Conservation (phyloP, 1,284 basidiomycete species). For the Austroboletus novae-zelandiae region DNA sequence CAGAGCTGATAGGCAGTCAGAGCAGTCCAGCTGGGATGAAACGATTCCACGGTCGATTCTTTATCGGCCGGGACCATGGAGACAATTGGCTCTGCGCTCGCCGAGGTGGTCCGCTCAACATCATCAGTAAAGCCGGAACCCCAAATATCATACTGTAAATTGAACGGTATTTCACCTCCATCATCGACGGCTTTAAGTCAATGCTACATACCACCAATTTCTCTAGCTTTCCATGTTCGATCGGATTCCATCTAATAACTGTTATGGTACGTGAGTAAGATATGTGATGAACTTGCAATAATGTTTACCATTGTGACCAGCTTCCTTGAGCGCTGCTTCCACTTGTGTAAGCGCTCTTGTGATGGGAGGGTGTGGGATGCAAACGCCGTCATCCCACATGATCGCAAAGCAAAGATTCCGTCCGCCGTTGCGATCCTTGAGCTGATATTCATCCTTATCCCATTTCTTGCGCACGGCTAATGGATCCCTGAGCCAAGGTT, state of each 20-base stretch:
- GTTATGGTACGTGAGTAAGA: constrained; percentile 3
- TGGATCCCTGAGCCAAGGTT: constrained; percentile 73
- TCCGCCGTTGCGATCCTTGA: constrained; percentile 58
- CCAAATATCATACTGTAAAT: constrained; percentile 39
- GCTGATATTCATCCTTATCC: constrained; percentile 57
- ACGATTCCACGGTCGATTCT: constrained; percentile 18
- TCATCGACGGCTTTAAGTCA: background rate
- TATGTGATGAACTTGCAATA: background rate
- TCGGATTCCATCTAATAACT: constrained; percentile 43
- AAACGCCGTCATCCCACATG: constrained; percentile 60
- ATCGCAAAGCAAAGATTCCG: constrained; percentile 59
- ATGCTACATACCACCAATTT: constrained; percentile 33
- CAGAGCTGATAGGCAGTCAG: constrained; percentile 51
- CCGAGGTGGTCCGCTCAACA: constrained; percentile 36
- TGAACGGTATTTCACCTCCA: background rate
- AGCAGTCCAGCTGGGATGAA: constrained; percentile 19
- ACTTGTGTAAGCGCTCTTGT: constrained; percentile 58
- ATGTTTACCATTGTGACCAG: constrained; percentile 65
- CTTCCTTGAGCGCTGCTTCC: constrained; percentile 55
- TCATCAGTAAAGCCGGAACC: constrained; percentile 45
- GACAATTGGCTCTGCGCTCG: constrained; percentile 51
- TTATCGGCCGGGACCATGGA: constrained; percentile 40
- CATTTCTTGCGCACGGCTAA: constrained; percentile 61
- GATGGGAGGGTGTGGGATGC: constrained; percentile 72
- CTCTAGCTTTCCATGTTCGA: constrained; percentile 40